Evolutionary conservation across 768 basidiomycete genomes (phyloP), one percentile per base, ranked within the genome.

Genomic region (Hygrocybe coccinea): DNA sequence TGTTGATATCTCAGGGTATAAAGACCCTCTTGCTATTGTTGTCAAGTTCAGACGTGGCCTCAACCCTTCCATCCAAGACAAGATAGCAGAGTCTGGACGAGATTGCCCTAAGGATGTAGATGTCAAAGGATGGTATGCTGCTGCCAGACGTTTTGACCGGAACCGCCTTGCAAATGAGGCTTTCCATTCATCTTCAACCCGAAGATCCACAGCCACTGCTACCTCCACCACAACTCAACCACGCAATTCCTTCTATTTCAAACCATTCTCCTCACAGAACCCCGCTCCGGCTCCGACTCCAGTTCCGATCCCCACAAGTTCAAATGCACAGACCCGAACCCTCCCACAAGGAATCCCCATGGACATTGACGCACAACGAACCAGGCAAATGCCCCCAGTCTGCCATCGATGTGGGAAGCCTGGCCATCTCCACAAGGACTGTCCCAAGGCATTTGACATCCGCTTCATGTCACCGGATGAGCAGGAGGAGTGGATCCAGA

Each of bases 401-500:
- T 54, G 53, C 53, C 45, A 22, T 41, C 44, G 39, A 9, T 54
- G 43, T 21, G 39, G 39, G 15, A 54, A 45, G 14, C 37, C 53
- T 15, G 14, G 39, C 15, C 53, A 54, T 35, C n/a, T 54, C 21
- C 8, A 19, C 21, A 21, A 21, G 2, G 41, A 54, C 21, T 54
- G 53, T 29, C 53, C 53, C 25, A n/a, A n/a, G n/a, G n/a, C n/a
- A n/a, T n/a, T n/a, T n/a, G n/a, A n/a, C n/a, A n/a, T 47, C 46
- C n/a, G 22, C 17, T 47, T 47, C 46, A 47, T 47, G 24, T 47
- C 46, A 21, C n/a, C 14, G 46, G 46, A 19, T n/a, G 14, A 47
- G 24, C 14, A 19, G 22, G 14, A 47, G 24, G 46, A 47, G 14
- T 19, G 14, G 17, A 17, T 47, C 46, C 46, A 47, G 22, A 25